Conservation (phyloP, 805 yeast genomes). For the Cyberlindnera xishuangbannaensis region DNA sequence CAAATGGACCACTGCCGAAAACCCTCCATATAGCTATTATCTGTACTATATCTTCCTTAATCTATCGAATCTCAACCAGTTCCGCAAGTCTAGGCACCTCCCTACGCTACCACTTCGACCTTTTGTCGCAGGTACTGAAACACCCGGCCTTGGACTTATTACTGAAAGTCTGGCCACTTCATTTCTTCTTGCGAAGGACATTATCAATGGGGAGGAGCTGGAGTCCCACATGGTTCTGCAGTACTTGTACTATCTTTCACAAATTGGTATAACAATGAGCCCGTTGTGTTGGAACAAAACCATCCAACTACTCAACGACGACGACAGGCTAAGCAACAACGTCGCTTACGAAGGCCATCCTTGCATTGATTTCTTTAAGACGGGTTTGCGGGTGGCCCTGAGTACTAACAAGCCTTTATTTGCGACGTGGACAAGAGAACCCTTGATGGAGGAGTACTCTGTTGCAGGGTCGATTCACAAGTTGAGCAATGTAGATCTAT, state of each 20-base stretch:
- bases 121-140: constrained; percentile 17
- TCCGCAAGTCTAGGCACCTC: constrained; percentile 14
- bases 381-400: constrained; percentile 22
- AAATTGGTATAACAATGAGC: constrained; percentile 26
- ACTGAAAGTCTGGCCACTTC: constrained; percentile 22
- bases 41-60: constrained; percentile 30
- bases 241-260: constrained; percentile 24
- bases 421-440: constrained; percentile 24
- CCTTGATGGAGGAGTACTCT: constrained; percentile 26
- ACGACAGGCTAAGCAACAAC: constrained; percentile 13
- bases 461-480: constrained; percentile 24
- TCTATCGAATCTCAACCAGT: constrained; percentile 19
- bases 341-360: constrained; percentile 22
- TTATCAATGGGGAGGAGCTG: constrained; percentile 24
- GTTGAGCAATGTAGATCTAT: constrained; percentile 22
- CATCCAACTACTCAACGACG: constrained; percentile 20
- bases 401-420: constrained; percentile 24
- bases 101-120: constrained; percentile 20
- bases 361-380: constrained; percentile 20
- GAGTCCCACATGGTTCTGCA: constrained; percentile 21
- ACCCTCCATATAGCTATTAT: constrained; percentile 36
- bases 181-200: constrained; percentile 19
- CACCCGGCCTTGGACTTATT: constrained; percentile 23
- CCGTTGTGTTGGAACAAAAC: constrained; percentile 27
- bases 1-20: constrained; percentile 29